Base-by-base conservation (phyloP, 441 rosid species). In the Metrosideros polymorpha region DNA sequence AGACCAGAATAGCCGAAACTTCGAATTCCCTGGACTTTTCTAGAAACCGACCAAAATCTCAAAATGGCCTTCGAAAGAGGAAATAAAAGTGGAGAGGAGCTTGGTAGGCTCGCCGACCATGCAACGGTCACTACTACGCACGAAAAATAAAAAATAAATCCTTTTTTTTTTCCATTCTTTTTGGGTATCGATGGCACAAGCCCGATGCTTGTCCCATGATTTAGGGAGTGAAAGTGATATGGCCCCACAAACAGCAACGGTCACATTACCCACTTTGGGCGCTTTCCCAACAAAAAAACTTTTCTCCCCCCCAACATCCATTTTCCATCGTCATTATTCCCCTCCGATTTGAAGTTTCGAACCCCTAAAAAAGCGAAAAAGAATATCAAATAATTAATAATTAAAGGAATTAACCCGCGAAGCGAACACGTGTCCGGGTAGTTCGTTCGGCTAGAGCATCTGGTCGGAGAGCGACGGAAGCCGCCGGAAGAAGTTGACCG, bases 401-500 rank as follows among this genome's bases (percentile, higher is more conserved):
- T 85, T 84, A 82, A 27, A 86, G 82, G 63, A 84, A 83, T 35
- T 9, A 66, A 66, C 24, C 55, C 25, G 9, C 55, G 7, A 53
- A 53, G 56, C 56, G 27, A 54, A 22, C 57, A 19, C 54, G 83
- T 85, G 85, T 82, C 76, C 29, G 50, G 17, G n/a, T 29, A 17
- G 75, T 22, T 22, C 27, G 47, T 39, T 42, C 14, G 13, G 10
- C 91, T 91, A 96, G 27, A 93, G 89, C 56, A 94, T 91, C 75
- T 93, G 96, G 86, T 94, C 96, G 6, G 95, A 94, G 88, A 92
- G 91, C 15, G 94, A 92, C 39, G 95, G 96, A 39, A 94, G 90
- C 86, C 96, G 93, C 71, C 95, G 90, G 90, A 93, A 89, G 85
- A 93, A 92, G 91, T 92, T 94, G 49, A 90, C 12, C 35, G 94